Evolutionary conservation across 805 yeast species (phyloP).

Genomic region (Barnettozyma wickerhamii): DNA sequence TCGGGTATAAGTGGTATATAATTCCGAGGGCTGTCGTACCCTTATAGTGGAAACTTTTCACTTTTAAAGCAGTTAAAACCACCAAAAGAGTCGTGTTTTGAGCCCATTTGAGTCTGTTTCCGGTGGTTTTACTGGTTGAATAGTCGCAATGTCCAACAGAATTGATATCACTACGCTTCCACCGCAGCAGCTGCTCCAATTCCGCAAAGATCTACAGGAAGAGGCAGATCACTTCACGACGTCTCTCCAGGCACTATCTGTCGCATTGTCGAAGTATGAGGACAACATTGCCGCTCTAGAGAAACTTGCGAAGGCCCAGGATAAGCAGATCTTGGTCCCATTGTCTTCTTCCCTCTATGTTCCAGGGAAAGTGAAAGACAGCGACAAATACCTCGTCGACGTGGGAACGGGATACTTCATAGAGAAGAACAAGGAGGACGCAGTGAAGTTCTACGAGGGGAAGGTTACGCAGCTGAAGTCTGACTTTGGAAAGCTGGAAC

Average conservation of each 20-base stretch:
- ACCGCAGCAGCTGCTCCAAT: slow-evolving; percentile 79
- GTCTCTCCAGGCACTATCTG: slow-evolving; percentile 75
- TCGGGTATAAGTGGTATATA: too few species aligned
- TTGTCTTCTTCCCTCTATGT: slow-evolving; percentile 84
- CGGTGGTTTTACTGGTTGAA: too few species aligned
- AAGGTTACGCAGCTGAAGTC: slow-evolving; percentile 68
- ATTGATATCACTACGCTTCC: slow-evolving; percentile 69
- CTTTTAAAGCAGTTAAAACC: too few species aligned
- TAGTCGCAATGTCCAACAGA: slow-evolving; percentile 17
- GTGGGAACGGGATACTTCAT: slow-evolving; percentile 96
- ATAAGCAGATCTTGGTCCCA: slow-evolving; percentile 69
- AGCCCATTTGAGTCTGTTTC: too few species aligned
- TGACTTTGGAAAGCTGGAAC: slow-evolving; percentile 71
- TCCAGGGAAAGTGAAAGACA: slow-evolving; percentile 71
- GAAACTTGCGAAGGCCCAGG: slow-evolving; percentile 42
- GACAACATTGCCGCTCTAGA: slow-evolving; percentile 76
- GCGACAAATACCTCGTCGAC: slow-evolving; percentile 77
- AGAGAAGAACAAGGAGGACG: slow-evolving; percentile 67
- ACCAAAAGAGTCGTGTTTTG: too few species aligned
- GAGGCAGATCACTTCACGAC: slow-evolving; percentile 84
- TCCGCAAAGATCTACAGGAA: slow-evolving; percentile 77
- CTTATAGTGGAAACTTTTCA: too few species aligned
- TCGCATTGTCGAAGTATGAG: slow-evolving; percentile 76
- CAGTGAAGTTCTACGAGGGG: slow-evolving; percentile 64
- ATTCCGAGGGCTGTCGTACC: not conserved